Percentiles rank a stretch among this genome's conserved stretches.
phyloP scores from a whole-genome alignment of 1,139 yeast species.

The Schwanniomyces etchellsii region DNA sequence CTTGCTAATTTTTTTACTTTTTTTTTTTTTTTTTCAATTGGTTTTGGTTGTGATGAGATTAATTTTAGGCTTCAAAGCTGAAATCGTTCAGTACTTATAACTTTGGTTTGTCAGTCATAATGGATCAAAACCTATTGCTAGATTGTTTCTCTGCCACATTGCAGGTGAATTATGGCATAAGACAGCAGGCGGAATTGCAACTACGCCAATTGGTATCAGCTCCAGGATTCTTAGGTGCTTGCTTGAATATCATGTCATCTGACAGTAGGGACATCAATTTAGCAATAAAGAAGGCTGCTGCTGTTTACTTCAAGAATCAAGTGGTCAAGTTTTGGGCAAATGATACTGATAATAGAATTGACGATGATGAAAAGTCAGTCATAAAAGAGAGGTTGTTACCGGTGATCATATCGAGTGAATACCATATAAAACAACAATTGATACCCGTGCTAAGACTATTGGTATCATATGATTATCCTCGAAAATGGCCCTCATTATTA shows the following conservation, averaged over 20 bases:
- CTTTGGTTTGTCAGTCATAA: too few species aligned
- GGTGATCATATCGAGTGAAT: conserved; percentile 36
- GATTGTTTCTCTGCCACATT: conserved; percentile 81
- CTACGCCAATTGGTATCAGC: conserved; percentile 49
- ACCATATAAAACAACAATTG: conserved; percentile 53
- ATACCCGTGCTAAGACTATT: conserved; percentile 66
- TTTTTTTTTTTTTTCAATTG: background rate
- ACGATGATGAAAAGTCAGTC: conserved; percentile 64
- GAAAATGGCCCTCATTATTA: conserved; percentile 64
- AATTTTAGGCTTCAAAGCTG: background rate
- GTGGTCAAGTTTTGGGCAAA: conserved; percentile 60
- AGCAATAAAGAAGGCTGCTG: conserved; percentile 70
- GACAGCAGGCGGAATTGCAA: conserved; percentile 67
- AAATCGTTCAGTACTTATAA: background rate
- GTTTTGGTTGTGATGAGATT: conserved; percentile 1
- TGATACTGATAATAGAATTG: conserved; percentile 34
- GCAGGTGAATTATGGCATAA: conserved; percentile 55
- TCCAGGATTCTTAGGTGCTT: conserved; percentile 79
- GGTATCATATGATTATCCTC: conserved; percentile 64
- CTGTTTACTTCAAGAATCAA: conserved; percentile 80
- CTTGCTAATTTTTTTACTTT: background rate
- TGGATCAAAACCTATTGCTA: conserved; percentile 66
- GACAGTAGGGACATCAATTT: conserved; percentile 47
- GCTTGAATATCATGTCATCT: conserved; percentile 61
- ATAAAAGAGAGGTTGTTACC: conserved; percentile 58